Percentiles rank a stretch among this genome's conserved stretches.
Conservation (phyloP, 2,329 filamentous ascomycete species). For the Cadophora malorum region DNA sequence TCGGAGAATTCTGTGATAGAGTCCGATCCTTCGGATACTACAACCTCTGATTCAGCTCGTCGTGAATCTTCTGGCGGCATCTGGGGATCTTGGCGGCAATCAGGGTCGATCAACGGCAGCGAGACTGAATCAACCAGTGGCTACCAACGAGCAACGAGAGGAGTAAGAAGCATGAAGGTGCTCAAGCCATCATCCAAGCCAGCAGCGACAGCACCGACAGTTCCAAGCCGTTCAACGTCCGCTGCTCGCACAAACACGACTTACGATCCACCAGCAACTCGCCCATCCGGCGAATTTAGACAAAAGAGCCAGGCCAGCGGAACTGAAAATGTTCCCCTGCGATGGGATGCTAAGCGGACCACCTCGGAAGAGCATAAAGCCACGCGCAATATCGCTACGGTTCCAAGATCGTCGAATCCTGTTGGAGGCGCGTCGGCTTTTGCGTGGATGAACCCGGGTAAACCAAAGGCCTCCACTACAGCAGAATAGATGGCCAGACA, state of each 20-base stretch:
- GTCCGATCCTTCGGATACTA: slow-evolving; percentile 26
- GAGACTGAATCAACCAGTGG: slow-evolving; percentile 51
- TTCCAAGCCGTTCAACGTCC: slow-evolving; percentile 42
- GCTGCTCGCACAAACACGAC: slow-evolving; percentile 57
- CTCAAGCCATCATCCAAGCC: slow-evolving; percentile 75
- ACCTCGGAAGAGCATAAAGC: slow-evolving; percentile 47
- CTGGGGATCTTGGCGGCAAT: slow-evolving; percentile 75
- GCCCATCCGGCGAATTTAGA: slow-evolving; percentile 56
- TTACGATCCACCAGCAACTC: slow-evolving; percentile 55
- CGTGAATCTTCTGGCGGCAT: slow-evolving; percentile 62
- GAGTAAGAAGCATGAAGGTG: slow-evolving; percentile 83
- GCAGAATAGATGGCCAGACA: slow-evolving; percentile 29
- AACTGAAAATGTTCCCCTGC: slow-evolving; percentile 39
- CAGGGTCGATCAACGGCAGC: slow-evolving; percentile 41
- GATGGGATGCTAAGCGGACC: slow-evolving; percentile 61
- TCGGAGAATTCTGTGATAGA: slow-evolving; percentile 25
- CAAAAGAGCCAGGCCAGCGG: slow-evolving; percentile 58
- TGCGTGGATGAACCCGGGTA: slow-evolving; percentile 77
- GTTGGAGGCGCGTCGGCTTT: slow-evolving; percentile 93
- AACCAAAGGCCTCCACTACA: slow-evolving; percentile 35
- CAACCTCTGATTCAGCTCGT: slow-evolving; percentile 41
- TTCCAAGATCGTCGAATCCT: slow-evolving; percentile 74
- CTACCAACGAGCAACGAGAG: slow-evolving; percentile 72
- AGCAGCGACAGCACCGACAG: slow-evolving; percentile 49
- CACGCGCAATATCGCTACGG: slow-evolving; percentile 30